Evolutionary conservation across 768 basidiomycete species (phyloP).

Genomic region (Daedaleopsis sinensis): DNA sequence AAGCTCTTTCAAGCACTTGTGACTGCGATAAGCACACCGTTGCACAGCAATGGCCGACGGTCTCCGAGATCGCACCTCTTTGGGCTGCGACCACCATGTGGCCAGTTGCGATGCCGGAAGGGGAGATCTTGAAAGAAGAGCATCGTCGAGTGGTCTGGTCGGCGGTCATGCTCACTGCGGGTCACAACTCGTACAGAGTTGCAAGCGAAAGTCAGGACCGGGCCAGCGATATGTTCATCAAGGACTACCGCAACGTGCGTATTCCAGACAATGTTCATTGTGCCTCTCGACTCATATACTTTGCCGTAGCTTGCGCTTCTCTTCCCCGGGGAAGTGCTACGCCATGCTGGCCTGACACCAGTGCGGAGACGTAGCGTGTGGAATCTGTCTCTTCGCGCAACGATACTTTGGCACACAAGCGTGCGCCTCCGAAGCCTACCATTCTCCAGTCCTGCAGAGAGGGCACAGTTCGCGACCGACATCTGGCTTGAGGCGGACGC

Average conservation of each 20-base stretch:
- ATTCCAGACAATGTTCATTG: no score
- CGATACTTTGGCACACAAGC: slow-evolving; percentile 74
- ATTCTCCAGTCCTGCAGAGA: slow-evolving; percentile 46
- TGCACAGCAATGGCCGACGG: slow-evolving; percentile 48
- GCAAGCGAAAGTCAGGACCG: slow-evolving; percentile 70
- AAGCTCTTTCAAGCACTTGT: slow-evolving; percentile 6
- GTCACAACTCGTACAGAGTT: slow-evolving; percentile 61
- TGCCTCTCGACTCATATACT: no score
- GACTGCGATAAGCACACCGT: slow-evolving; percentile 48
- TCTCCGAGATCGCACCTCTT: slow-evolving; percentile 55
- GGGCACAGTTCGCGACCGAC: slow-evolving; percentile 62
- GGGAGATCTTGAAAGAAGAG: slow-evolving; percentile 69
- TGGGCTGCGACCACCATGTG: slow-evolving; percentile 70
- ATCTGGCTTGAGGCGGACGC: slow-evolving; percentile 73
- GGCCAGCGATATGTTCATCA: no score
- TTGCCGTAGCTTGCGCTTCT: no score
- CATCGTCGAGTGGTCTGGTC: slow-evolving; percentile 77
- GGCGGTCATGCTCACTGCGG: slow-evolving; percentile 61
- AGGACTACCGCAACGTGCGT: no score
- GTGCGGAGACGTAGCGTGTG: no score
- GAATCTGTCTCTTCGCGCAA: slow-evolving; percentile 66
- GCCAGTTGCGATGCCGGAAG: slow-evolving; percentile 45
- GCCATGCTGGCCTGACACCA: no score
- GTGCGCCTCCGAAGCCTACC: slow-evolving; percentile 55
- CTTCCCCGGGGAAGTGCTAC: no score